Conservation (phyloP, 2,329 filamentous ascomycete genomes). For the Alternaria ethzedia region DNA sequence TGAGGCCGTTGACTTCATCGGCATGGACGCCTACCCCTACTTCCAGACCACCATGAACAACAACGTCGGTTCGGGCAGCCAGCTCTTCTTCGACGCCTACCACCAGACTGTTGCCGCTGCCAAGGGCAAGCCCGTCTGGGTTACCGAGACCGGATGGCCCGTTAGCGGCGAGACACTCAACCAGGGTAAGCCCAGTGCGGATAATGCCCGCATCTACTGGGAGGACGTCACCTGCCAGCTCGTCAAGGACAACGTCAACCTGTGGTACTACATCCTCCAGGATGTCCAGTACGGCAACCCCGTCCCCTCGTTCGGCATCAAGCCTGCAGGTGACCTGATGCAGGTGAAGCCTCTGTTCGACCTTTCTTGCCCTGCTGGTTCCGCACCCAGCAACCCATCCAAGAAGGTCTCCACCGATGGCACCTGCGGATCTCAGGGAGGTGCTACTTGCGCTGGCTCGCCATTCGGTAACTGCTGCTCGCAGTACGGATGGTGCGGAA, state of each 20-base stretch:
- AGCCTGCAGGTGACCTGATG: conserved; percentile 55
- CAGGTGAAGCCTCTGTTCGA: conserved; percentile 43
- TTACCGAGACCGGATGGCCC: conserved; percentile 90
- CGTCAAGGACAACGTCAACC: conserved; percentile 62
- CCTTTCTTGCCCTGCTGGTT: conserved; percentile 40
- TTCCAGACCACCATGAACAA: conserved; percentile 68
- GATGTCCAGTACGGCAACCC: conserved; percentile 66
- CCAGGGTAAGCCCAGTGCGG: conserved; percentile 64
- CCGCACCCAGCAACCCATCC: background rate
- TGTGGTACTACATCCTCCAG: conserved; percentile 78
- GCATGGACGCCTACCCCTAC: conserved; percentile 85
- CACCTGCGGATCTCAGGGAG: background rate
- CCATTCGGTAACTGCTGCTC: background rate
- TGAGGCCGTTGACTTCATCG: conserved; percentile 75
- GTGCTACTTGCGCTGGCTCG: background rate
- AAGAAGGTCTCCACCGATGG: background rate
- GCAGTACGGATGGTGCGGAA: background rate
- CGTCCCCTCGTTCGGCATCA: conserved; percentile 73
- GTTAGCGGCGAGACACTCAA: conserved; percentile 70
- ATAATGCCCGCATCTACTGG: conserved; percentile 83
- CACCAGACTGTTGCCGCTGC: conserved; percentile 64
- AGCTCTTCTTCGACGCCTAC: conserved; percentile 72
- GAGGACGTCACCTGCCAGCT: conserved; percentile 74
- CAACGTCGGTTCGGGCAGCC: conserved; percentile 66
- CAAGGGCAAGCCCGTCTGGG: conserved; percentile 76